A percentile compares a stretch with the other conserved stretches of the same genome.
Evolutionary conservation across 176 grass and related monocot genomes (phyloP).

Genomic region (Cenchrus americanus): DNA sequence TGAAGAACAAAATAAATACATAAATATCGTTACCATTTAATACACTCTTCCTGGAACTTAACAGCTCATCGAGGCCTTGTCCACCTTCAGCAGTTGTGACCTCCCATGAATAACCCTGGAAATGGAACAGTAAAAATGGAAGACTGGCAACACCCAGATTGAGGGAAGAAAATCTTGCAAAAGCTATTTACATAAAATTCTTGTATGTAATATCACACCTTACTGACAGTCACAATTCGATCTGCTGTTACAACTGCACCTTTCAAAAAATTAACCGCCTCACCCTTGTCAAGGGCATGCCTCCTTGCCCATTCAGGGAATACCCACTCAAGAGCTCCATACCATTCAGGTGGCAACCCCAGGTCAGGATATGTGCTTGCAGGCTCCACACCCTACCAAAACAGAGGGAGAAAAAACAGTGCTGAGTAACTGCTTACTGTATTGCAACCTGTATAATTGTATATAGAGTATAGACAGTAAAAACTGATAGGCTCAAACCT

Average conservation of each 20-base stretch:
- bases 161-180: not conserved
- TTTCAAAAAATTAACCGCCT: slow-evolving; percentile 94
- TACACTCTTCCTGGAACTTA: slow-evolving; percentile 80
- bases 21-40: slow-evolving; percentile 68
- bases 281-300: slow-evolving; percentile 93
- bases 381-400: slow-evolving; percentile 82
- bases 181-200: not conserved
- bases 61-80: slow-evolving; percentile 86
- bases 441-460: not conserved
- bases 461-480: not conserved
- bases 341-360: slow-evolving; percentile 86
- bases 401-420: slow-evolving; percentile 5
- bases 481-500: slow-evolving; percentile 60
- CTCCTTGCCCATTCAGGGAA: slow-evolving; percentile 91
- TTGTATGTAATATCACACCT: slow-evolving; percentile 60
- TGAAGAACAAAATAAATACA: slow-evolving; percentile 28
- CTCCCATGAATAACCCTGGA: slow-evolving; percentile 97
- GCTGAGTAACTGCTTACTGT: not conserved
- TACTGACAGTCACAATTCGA: slow-evolving; percentile 90
- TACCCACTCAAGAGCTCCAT: slow-evolving; percentile 95
- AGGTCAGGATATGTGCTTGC: slow-evolving; percentile 85
- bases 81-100: slow-evolving; percentile 95
- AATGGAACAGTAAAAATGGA: slow-evolving; percentile 31
- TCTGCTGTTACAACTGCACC: slow-evolving; percentile 94
- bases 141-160: not conserved